A percentile compares a stretch with the other conserved stretches of the same genome.
phyloP scores from a whole-genome alignment of 371 early-diverging fungal genomes.

The Syncephalis plumigaleata region DNA sequence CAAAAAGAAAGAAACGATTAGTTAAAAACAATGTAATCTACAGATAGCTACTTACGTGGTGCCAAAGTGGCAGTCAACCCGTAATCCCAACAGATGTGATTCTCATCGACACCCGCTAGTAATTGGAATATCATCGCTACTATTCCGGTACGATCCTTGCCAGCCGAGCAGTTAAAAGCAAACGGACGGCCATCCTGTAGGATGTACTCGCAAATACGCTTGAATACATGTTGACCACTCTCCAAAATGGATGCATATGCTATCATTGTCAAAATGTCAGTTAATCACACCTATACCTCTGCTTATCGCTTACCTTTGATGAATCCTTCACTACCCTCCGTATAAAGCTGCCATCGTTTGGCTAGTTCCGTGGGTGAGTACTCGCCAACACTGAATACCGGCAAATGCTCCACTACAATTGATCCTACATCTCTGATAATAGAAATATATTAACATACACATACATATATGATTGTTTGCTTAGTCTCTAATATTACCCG shows the following conservation, averaged over 20 bases:
- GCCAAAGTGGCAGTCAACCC: slow-evolving; percentile 22
- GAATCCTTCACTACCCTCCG: slow-evolving; percentile 33
- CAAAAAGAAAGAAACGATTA: no score
- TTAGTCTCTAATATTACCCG: slow-evolving; percentile 17
- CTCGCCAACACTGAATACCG: slow-evolving; percentile 33
- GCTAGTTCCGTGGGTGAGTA: slow-evolving; percentile 42
- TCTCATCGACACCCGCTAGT: slow-evolving; percentile 51
- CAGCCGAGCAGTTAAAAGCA: slow-evolving; percentile 74
- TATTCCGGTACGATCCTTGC: slow-evolving; percentile 80
- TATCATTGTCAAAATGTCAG: neutral
- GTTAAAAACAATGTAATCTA: slow-evolving; percentile 14
- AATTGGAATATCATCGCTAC: slow-evolving; percentile 49
- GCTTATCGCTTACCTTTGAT: slow-evolving; percentile 18
- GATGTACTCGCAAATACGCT: slow-evolving; percentile 29
- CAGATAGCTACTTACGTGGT: slow-evolving; percentile 2
- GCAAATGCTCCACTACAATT: slow-evolving; percentile 21
- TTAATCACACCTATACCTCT: neutral
- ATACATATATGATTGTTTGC: no score
- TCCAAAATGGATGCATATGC: slow-evolving; percentile 32
- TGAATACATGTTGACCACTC: slow-evolving; percentile 23
- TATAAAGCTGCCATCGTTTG: slow-evolving; percentile 32
- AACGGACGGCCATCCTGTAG: slow-evolving; percentile 36
- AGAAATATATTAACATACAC: no score
- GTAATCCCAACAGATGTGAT: slow-evolving; percentile 61
- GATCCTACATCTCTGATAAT: slow-evolving; percentile 10